Conservation (phyloP, 768 basidiomycete genomes). For the Pilatotrama ljubarskyi region DNA sequence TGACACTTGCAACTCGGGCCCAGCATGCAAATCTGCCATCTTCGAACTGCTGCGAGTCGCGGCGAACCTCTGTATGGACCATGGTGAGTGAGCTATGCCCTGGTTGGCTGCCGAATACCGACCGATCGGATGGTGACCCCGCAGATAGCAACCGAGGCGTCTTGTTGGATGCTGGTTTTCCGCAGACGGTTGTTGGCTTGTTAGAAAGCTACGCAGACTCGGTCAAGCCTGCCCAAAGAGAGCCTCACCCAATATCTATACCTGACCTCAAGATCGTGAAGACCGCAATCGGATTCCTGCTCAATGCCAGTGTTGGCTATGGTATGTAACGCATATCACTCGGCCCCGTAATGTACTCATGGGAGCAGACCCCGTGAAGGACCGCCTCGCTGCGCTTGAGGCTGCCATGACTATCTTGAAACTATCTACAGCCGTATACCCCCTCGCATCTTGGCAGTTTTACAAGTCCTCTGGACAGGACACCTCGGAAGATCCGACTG, state of each 20-base stretch:
- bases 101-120: background rate
- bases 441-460: conserved; percentile 63
- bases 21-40: conserved; percentile 49
- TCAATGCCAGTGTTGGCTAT: conserved; percentile 77
- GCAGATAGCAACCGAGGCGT: conserved; percentile 74
- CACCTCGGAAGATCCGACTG: conserved; percentile 38
- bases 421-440: conserved; percentile 68
- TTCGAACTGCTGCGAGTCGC: conserved; percentile 75
- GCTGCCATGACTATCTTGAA: conserved; percentile 68
- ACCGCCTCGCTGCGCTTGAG: conserved; percentile 65
- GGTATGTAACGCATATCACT: conserved; percentile 45
- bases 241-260: conserved; percentile 53
- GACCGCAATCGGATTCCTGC: conserved; percentile 74
- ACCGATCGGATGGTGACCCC: background rate
- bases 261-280: conserved; percentile 71
- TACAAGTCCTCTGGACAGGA: conserved; percentile 4
- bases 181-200: conserved; percentile 63
- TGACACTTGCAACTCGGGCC: conserved; percentile 46
- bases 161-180: conserved; percentile 70
- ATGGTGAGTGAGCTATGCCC: conserved; percentile 54
- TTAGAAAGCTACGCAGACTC: conserved; percentile 62
- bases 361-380: conserved; percentile 65
- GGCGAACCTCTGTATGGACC: conserved; percentile 85
- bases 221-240: conserved; percentile 41
- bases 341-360: background rate